phyloP scores from a whole-genome alignment of 257 asterid species.

The Nicotiana paniculata region DNA sequence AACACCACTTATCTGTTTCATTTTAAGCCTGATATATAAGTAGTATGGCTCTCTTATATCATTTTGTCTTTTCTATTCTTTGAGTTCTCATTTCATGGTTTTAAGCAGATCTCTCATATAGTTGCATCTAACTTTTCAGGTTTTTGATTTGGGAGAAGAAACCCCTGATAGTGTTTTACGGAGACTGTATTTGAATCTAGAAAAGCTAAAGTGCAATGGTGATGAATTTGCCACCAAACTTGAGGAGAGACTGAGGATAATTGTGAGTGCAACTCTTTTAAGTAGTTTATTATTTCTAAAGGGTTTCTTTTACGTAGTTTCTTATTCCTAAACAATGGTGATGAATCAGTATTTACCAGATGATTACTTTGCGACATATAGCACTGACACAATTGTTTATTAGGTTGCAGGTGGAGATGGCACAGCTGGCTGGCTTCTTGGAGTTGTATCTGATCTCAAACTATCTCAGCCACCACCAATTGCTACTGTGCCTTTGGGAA shows the following conservation, averaged over 20 bases:
- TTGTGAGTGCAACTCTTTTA: constrained; percentile 50
- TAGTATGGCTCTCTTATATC: not conserved
- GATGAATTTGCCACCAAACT: constrained; percentile 48
- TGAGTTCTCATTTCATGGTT: not conserved
- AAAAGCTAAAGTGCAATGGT: constrained; percentile 55
- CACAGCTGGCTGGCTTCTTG: constrained; percentile 98
- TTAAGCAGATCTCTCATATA: not conserved
- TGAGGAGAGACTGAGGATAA: constrained; percentile 52
- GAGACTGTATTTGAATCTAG: constrained; percentile 52
- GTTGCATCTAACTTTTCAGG: constrained; percentile 34
- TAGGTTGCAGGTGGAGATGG: constrained; percentile 99
- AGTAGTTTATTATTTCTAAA: not conserved
- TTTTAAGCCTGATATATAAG: not conserved
- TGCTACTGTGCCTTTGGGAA: constrained; percentile 92
- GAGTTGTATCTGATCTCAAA: constrained; percentile 89
- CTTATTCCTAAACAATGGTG: too few species aligned
- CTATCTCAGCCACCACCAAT: constrained; percentile 83
- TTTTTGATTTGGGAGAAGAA: constrained; percentile 78
- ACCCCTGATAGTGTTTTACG: constrained; percentile 68
- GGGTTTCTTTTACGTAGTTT: not conserved
- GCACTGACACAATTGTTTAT: not conserved
- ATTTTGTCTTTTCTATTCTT: not conserved
- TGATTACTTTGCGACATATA: not conserved
- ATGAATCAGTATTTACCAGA: not conserved
- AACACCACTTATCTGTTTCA: not conserved